Evolutionary conservation across 208 protist genomes (phyloP).

Genomic region (Leishmania tarentolae): DNA sequence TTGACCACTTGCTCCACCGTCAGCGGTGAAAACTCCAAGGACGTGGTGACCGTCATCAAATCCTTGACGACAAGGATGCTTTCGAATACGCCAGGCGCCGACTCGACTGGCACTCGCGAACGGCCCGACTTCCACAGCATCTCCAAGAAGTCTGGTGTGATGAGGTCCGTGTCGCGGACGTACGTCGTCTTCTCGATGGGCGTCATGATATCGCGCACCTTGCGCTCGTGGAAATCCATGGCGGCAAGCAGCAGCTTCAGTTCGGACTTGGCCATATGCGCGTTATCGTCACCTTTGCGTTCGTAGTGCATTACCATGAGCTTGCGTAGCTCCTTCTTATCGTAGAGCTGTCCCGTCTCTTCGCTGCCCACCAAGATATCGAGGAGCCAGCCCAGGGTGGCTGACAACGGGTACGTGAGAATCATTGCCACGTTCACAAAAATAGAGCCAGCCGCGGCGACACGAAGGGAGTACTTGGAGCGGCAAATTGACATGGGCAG

Average conservation of each 20-base stretch:
- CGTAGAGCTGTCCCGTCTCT: conserved; percentile 83
- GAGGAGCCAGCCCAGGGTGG: conserved; percentile 77
- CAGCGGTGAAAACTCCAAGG: conserved; percentile 29
- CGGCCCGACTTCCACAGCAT: conserved; percentile 78
- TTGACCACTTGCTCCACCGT: conserved; percentile 79
- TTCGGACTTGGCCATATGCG: conserved; percentile 71
- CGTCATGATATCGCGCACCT: conserved; percentile 83
- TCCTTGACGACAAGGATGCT: conserved; percentile 86
- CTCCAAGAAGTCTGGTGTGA: conserved; percentile 79
- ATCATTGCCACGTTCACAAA: conserved; percentile 84
- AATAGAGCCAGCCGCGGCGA: conserved; percentile 73
- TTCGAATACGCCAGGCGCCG: conserved; percentile 39
- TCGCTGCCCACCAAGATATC: conserved; percentile 72
- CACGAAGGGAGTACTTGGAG: conserved; percentile 81
- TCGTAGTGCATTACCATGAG: conserved; percentile 90
- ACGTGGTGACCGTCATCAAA: conserved; percentile 55
- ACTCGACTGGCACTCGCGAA: conserved; percentile 81
- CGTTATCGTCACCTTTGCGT: conserved; percentile 38
- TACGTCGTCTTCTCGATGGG: conserved; percentile 63
- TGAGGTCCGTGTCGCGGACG: conserved; percentile 61
- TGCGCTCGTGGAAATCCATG: conserved; percentile 90
- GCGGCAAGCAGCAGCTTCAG: conserved; percentile 83
- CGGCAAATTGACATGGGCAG: conserved; percentile 91
- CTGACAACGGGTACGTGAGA: conserved; percentile 77
- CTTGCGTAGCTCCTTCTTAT: conserved; percentile 84